Conservation (phyloP, 2,329 filamentous ascomycete species). For the Nannizziopsis arthrosporioides region DNA sequence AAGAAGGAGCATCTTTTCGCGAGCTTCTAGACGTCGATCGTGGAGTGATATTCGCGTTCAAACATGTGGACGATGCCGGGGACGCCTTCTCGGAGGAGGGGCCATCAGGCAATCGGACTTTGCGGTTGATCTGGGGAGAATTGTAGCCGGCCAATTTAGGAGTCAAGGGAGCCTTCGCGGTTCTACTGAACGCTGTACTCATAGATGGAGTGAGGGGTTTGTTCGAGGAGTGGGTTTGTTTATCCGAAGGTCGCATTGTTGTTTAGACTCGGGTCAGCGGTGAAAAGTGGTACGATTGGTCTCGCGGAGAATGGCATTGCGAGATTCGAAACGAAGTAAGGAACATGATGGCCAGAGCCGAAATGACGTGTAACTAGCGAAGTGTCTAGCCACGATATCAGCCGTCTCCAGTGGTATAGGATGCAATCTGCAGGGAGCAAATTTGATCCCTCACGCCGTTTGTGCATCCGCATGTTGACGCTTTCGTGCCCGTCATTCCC, state of each 20-base stretch:
- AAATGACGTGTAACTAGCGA: background rate
- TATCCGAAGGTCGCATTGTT: slow-evolving; percentile 41
- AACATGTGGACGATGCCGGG: slow-evolving; percentile 42
- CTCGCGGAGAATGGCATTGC: slow-evolving; percentile 41
- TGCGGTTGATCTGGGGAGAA: slow-evolving; percentile 22
- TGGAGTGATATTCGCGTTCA: slow-evolving; percentile 63
- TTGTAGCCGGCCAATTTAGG: slow-evolving; percentile 43
- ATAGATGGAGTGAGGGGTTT: slow-evolving; percentile 59
- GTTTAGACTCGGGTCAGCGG: slow-evolving; percentile 17
- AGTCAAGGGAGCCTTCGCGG: slow-evolving; percentile 45
- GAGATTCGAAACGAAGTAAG: slow-evolving; percentile 19
- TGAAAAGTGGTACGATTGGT: slow-evolving; percentile 24
- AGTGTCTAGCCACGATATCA: background rate
- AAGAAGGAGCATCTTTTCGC: slow-evolving; percentile 55
- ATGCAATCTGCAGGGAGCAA: background rate
- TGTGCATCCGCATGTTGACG: too few species aligned
- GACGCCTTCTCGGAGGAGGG: slow-evolving; percentile 36
- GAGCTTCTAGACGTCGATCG: slow-evolving; percentile 62
- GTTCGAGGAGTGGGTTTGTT: slow-evolving; percentile 36
- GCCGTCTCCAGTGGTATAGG: background rate
- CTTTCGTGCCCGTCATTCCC: too few species aligned
- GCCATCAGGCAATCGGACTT: slow-evolving; percentile 26
- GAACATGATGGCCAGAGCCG: slow-evolving; percentile 29
- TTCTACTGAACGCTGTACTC: slow-evolving; percentile 45
- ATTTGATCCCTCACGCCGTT: background rate